A percentile compares a stretch with the other conserved stretches of the same genome.
These are phyloP conservation scores for Sechiopsis laciniata DNA, from an alignment of 306 rosid species.

Conservation along the genomic window DNA sequence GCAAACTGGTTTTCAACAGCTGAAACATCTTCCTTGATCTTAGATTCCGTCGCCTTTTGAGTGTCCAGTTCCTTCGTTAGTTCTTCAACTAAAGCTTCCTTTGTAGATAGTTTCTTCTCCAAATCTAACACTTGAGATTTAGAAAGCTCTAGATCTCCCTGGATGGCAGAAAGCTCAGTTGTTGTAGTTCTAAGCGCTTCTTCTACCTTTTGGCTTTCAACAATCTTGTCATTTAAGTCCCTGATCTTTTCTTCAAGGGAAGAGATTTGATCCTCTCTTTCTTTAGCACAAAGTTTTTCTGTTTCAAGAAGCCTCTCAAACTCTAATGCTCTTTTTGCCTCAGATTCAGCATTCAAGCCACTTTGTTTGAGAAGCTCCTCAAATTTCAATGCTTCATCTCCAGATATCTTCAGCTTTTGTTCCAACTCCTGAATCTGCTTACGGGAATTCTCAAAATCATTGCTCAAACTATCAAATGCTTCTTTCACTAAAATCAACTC, in stretches of 20 bases:
- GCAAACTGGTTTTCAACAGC: slow-evolving; percentile 46
- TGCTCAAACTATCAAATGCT: slow-evolving; percentile 46
- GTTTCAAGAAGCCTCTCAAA: slow-evolving; percentile 67
- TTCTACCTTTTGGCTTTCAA: slow-evolving; percentile 64
- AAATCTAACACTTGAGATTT: slow-evolving; percentile 55
- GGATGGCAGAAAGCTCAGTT: slow-evolving; percentile 57
- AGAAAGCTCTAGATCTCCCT: slow-evolving; percentile 59
- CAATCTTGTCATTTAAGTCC: slow-evolving; percentile 55
- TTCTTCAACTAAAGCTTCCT: slow-evolving; percentile 49
- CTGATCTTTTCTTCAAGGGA: slow-evolving; percentile 65
- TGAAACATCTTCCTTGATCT: slow-evolving; percentile 61
- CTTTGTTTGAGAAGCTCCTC: slow-evolving; percentile 87
- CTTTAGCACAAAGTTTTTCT: slow-evolving; percentile 47
- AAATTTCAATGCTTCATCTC: slow-evolving; percentile 49
- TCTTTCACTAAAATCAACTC: slow-evolving; percentile 66
- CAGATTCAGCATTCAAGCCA: slow-evolving; percentile 70
- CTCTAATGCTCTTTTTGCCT: slow-evolving; percentile 57
- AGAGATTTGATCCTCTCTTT: slow-evolving; percentile 58
- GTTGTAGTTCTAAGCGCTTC: slow-evolving; percentile 56
- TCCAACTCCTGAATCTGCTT: slow-evolving; percentile 61
- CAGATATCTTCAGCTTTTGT: slow-evolving; percentile 50
- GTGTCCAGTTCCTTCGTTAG: slow-evolving; percentile 45
- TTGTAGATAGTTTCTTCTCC: slow-evolving; percentile 50
- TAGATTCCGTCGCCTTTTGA: slow-evolving; percentile 53
- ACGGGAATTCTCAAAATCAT: slow-evolving; percentile 61